phyloP scores from a whole-genome alignment of 108 stramenopile genomes.

The Nitzschia putrida region DNA sequence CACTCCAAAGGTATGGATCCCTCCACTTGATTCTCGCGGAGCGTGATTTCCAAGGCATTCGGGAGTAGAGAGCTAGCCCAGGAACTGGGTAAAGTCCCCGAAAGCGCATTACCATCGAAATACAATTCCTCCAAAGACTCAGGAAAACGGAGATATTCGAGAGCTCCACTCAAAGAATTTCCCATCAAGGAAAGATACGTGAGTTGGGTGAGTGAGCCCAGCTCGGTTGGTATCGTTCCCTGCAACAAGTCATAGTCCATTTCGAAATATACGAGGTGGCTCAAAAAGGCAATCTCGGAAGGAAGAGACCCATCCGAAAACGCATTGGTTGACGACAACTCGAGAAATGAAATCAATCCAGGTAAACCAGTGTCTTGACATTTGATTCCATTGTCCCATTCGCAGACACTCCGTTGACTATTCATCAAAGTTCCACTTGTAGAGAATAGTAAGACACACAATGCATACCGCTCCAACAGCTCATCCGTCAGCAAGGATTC shows the following conservation, averaged over 20 bases:
- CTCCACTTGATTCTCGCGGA: conserved; percentile 44
- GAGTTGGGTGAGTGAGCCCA: conserved; percentile 27
- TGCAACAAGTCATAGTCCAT: conserved; percentile 34
- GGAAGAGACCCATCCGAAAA: conserved; percentile 6
- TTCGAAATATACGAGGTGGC: conserved; percentile 4
- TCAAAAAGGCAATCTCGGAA: conserved; percentile 21
- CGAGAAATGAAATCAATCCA: neutral
- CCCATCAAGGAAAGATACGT: neutral
- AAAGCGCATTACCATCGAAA: conserved; percentile 28
- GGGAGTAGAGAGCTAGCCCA: conserved; percentile 38
- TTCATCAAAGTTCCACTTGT: conserved; percentile 16
- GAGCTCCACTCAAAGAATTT: conserved; percentile 10
- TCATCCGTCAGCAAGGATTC: conserved; percentile 3
- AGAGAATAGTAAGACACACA: conserved; percentile 14
- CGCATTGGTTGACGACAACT: neutral
- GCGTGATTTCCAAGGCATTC: conserved; percentile 27
- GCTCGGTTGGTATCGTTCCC: conserved; percentile 45
- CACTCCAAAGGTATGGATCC: conserved; percentile 13
- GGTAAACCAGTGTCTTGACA: neutral
- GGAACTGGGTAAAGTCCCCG: conserved; percentile 23
- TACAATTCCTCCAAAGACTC: conserved; percentile 23
- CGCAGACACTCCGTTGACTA: conserved; percentile 24
- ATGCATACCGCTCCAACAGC: conserved; percentile 28
- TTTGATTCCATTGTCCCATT: conserved; percentile 32
- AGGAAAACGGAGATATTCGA: conserved; percentile 37